A percentile compares a stretch with the other conserved stretches of the same genome.
These are phyloP conservation scores for Batrachochytrium dendrobatidis DNA, from an alignment of 371 early-diverging fungal species.

Conservation along the genomic window DNA sequence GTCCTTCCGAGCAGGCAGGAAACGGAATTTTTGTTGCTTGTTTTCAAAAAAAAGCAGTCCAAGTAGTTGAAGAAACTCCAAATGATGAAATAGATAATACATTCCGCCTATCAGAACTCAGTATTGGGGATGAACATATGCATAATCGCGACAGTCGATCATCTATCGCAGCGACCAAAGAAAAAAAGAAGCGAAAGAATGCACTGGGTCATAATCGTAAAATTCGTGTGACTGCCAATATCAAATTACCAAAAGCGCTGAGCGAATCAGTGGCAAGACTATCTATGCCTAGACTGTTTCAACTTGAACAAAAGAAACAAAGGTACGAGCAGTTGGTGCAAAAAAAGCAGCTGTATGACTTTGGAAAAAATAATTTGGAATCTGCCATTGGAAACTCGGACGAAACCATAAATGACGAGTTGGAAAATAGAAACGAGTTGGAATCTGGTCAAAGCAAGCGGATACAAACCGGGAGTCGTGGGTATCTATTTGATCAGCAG, in stretches of 20 bases:
- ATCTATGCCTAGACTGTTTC: slow-evolving; percentile 17
- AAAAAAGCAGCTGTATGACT: slow-evolving; percentile 1
- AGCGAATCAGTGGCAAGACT: slow-evolving; percentile 25
- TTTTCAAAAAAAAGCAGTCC: slow-evolving; percentile 13
- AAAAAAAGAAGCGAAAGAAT: background rate
- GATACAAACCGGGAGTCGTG: slow-evolving; percentile 1
- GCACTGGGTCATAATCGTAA: slow-evolving; percentile 7
- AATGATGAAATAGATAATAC: background rate
- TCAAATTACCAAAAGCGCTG: slow-evolving; percentile 22
- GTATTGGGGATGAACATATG: slow-evolving; percentile 1
- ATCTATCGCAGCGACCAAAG: background rate
- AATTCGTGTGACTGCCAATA: slow-evolving; percentile 2
- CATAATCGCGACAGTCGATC: background rate
- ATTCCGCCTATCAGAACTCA: background rate
- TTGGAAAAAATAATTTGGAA: too few species aligned
- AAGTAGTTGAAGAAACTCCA: background rate
- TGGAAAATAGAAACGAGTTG: too few species aligned
- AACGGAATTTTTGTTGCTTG: slow-evolving; percentile 39
- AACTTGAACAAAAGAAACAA: background rate
- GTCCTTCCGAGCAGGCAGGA: slow-evolving; percentile 28
- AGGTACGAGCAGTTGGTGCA: background rate
- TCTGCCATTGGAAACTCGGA: too few species aligned
- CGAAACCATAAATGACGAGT: slow-evolving; percentile 12
- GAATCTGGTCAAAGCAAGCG: too few species aligned
- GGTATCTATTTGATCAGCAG: background rate